Conservation (phyloP, 495 filamentous ascomycete genomes). For the Penicillium flavigenum region DNA sequence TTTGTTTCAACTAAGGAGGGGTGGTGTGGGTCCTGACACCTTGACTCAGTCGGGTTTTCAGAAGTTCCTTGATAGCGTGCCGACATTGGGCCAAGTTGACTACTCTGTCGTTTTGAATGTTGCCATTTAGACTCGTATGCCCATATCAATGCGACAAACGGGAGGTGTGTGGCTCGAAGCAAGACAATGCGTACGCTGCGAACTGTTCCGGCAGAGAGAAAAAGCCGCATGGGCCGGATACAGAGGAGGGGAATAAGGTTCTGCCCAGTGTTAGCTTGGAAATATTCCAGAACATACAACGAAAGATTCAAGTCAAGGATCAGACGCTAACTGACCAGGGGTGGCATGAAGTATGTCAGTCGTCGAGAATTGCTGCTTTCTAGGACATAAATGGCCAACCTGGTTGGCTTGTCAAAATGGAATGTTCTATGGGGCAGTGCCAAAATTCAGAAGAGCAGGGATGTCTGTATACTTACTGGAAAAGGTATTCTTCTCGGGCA, state of each 20-base stretch:
- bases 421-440: neutral
- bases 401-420: slow-evolving; percentile 19
- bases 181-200: slow-evolving; percentile 73
- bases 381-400: slow-evolving; percentile 68
- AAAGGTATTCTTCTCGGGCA: slow-evolving; percentile 78
- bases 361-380: slow-evolving; percentile 73
- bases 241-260: slow-evolving; percentile 82
- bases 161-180: slow-evolving; percentile 68
- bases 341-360: slow-evolving; percentile 76
- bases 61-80: slow-evolving; percentile 28
- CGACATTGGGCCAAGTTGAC: slow-evolving; percentile 25
- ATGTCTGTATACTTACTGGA: slow-evolving; percentile 56
- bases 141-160: slow-evolving; percentile 63
- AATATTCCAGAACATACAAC: slow-evolving; percentile 17
- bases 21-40: slow-evolving; percentile 32
- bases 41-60: slow-evolving; percentile 28
- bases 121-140: slow-evolving; percentile 53
- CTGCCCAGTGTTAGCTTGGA: slow-evolving; percentile 42
- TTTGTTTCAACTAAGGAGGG: slow-evolving; percentile 28
- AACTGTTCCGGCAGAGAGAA: slow-evolving; percentile 69
- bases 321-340: slow-evolving; percentile 46
- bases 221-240: slow-evolving; percentile 78
- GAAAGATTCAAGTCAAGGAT: slow-evolving; percentile 6
- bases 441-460: slow-evolving; percentile 6
- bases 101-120: slow-evolving; percentile 28